These are phyloP conservation scores for Penicillium ochrochloron DNA, from an alignment of 495 filamentous ascomycete species.

Conservation along the genomic window DNA sequence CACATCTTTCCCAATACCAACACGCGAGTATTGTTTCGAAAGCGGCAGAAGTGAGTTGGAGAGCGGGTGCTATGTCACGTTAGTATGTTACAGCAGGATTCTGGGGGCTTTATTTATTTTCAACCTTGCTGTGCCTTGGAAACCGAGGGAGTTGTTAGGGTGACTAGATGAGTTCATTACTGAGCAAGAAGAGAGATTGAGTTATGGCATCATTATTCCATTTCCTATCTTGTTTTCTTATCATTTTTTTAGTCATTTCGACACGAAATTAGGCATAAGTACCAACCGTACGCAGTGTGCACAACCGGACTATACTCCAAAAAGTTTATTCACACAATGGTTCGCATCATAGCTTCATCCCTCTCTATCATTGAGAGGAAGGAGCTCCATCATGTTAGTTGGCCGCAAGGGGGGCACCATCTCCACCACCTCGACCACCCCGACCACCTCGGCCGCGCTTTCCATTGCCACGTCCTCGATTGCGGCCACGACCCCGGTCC, in stretches of 20 bases:
- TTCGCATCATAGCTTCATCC: neutral
- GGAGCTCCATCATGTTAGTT: neutral
- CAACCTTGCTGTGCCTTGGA: neutral
- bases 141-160: neutral
- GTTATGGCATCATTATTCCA: conserved; percentile 15
- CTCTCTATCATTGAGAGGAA: neutral
- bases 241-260: neutral
- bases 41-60: conserved; percentile 17
- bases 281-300: neutral
- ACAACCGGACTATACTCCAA: neutral
- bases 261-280: neutral
- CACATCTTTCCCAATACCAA: conserved; percentile 36
- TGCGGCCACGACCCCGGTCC: conserved; percentile 61
- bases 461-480: conserved; percentile 50
- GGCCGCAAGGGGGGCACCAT: conserved; percentile 17
- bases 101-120: no score
- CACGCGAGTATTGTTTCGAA: conserved; percentile 35
- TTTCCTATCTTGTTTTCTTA: conserved; percentile 8
- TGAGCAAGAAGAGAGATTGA: neutral
- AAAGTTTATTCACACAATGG: conserved; percentile 9
- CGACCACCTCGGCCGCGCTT: conserved; percentile 35
- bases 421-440: conserved; percentile 36
- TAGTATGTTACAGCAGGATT: no score
- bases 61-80: neutral
- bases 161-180: neutral